A percentile compares a stretch with the other conserved stretches of the same genome.
phyloP scores from a whole-genome alignment of 768 basidiomycete species.

The Mycena rosella region DNA sequence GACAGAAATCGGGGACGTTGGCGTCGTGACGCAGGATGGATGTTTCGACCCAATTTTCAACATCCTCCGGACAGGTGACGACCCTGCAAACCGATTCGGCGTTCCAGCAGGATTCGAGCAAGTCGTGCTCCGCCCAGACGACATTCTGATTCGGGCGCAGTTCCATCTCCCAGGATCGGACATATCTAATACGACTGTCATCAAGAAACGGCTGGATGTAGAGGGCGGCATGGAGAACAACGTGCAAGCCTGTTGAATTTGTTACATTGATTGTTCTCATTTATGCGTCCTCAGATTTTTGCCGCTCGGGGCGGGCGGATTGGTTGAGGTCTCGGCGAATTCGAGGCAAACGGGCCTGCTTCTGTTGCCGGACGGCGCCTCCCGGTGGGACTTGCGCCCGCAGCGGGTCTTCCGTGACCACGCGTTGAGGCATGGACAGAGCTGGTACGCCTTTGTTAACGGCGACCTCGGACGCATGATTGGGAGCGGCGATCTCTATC shows the following conservation, averaged over 20 bases:
- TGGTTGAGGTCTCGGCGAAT: constrained; percentile 15
- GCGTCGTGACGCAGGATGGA: not conserved
- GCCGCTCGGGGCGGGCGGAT: not conserved
- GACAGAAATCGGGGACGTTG: not conserved
- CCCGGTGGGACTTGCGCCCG: constrained; percentile 4
- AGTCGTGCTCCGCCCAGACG: not conserved
- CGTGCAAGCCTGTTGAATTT: not conserved
- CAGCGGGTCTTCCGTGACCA: constrained; percentile 10
- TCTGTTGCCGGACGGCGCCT: constrained; percentile 30
- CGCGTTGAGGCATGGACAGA: constrained; percentile 19
- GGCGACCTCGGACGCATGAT: constrained; percentile 12
- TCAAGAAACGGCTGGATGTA: constrained; percentile 10
- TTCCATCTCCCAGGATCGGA: constrained; percentile 10
- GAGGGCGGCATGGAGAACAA: not conserved
- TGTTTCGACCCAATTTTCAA: not conserved
- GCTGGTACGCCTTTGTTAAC: constrained; percentile 32
- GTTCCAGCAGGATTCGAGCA: not conserved
- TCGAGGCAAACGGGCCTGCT: constrained; percentile 23
- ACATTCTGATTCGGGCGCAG: not conserved
- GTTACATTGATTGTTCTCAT: not conserved
- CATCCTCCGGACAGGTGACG: not conserved
- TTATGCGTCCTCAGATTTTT: not conserved
- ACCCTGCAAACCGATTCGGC: not conserved
- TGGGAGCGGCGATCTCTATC: constrained; percentile 14
- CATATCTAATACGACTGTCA: constrained; percentile 11